These are phyloP conservation scores for Aspergillus flavus DNA, from an alignment of 2,329 filamentous ascomycete species.

Conservation along the genomic window DNA sequence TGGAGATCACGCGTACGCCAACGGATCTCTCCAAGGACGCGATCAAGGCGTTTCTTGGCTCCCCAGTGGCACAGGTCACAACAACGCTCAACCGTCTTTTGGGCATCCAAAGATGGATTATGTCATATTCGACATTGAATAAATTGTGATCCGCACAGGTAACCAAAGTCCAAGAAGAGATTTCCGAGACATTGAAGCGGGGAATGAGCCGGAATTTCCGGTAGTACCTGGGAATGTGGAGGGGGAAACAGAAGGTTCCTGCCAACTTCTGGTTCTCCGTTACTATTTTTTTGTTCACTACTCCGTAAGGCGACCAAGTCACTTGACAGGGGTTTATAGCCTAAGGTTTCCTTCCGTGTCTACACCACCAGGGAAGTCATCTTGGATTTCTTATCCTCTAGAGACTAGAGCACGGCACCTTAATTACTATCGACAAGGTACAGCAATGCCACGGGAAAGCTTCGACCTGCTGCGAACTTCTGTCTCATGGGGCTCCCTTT, in stretches of 20 bases:
- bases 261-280: background rate
- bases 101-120: background rate
- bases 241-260: background rate
- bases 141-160: conserved; percentile 2
- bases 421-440: background rate
- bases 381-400: background rate
- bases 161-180: background rate
- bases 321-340: background rate
- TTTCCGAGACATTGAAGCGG: background rate
- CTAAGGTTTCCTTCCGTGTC: background rate
- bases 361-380: too few species aligned
- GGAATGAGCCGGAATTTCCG: background rate
- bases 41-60: background rate
- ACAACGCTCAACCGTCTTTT: background rate
- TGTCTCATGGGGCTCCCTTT: background rate
- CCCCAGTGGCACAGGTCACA: background rate
- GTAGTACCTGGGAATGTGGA: conserved; percentile 1
- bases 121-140: background rate
- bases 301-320: background rate
- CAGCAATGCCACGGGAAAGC: background rate
- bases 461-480: background rate
- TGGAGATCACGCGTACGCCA: background rate
- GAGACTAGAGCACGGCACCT: background rate
- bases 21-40: background rate
- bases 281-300: conserved; percentile 3